These are phyloP conservation scores for Chlorella ohadii DNA, from an alignment of 139 green algal genomes.

Conservation along the genomic window DNA sequence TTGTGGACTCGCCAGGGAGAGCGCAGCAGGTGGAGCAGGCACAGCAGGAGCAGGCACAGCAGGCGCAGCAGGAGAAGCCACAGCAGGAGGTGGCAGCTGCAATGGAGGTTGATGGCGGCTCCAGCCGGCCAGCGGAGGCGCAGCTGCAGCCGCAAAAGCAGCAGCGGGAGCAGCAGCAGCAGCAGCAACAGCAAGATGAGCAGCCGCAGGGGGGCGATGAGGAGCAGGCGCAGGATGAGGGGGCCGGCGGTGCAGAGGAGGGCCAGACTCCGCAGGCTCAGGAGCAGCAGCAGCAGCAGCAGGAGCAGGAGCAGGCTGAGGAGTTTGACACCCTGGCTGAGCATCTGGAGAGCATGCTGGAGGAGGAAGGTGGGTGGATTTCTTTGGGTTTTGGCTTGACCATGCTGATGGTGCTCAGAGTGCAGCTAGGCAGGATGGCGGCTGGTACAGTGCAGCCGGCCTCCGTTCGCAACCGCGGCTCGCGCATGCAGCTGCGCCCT, in stretches of 20 bases:
- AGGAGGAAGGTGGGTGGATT: neutral
- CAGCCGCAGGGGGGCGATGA: neutral
- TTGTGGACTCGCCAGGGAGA: neutral
- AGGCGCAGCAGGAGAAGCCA: too few species aligned
- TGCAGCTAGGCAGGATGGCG: too few species aligned
- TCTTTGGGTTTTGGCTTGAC: too few species aligned
- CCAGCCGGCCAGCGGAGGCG: neutral
- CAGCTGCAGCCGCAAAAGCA: neutral
- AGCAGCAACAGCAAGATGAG: neutral
- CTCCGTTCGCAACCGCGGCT: too few species aligned
- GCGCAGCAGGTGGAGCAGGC: neutral
- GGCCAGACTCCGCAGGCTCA: neutral
- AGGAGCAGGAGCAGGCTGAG: neutral
- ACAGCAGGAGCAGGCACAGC: neutral
- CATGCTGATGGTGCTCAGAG: neutral
- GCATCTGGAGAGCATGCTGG: conserved; percentile 14
- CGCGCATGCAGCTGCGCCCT: too few species aligned
- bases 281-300: neutral
- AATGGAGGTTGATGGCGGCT: neutral
- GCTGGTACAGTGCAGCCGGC: too few species aligned
- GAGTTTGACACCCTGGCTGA: conserved; percentile 23
- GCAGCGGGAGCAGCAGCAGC: neutral
- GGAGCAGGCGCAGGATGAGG: neutral
- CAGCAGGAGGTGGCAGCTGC: neutral
- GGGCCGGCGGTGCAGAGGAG: too few species aligned